A percentile compares a stretch with the other conserved stretches of the same genome.
These are phyloP conservation scores for Clonostachys sp. DNA, from an alignment of 2,329 filamentous ascomycete genomes.

Conservation along the genomic window DNA sequence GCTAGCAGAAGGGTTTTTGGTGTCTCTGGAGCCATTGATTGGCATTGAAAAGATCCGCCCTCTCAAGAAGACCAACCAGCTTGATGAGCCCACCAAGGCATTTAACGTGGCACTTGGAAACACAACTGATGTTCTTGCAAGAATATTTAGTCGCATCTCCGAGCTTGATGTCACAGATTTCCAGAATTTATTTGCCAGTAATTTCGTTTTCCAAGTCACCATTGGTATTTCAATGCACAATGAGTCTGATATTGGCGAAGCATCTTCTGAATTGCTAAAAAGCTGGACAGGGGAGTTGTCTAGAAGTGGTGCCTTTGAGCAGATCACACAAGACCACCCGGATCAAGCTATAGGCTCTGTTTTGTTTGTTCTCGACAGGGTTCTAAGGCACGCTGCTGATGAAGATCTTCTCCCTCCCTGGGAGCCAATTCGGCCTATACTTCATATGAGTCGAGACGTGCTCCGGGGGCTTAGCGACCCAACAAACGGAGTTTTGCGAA, in stretches of 20 bases:
- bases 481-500: conserved; percentile 48
- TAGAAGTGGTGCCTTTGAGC: conserved; percentile 31
- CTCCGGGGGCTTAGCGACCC: conserved; percentile 52
- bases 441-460: conserved; percentile 54
- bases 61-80: conserved; percentile 36
- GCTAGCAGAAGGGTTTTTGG: conserved; percentile 70
- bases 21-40: conserved; percentile 65
- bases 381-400: conserved; percentile 10
- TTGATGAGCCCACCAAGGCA: conserved; percentile 39
- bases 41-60: conserved; percentile 70
- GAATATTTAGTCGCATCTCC: conserved; percentile 72
- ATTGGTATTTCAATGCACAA: conserved; percentile 79
- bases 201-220: conserved; percentile 66
- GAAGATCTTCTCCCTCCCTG: conserved; percentile 30
- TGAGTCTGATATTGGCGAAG: conserved; percentile 72
- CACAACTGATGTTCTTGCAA: conserved; percentile 57
- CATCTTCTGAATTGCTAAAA: conserved; percentile 78
- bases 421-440: conserved; percentile 51
- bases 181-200: conserved; percentile 62
- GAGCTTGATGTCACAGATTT: conserved; percentile 71
- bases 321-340: conserved; percentile 31
- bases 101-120: conserved; percentile 71
- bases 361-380: conserved; percentile 30
- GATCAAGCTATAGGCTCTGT: conserved; percentile 36
- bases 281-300: conserved; percentile 65